Percentiles rank a stretch among this genome's conserved stretches.
Evolutionary conservation across 2,329 filamentous ascomycete species (phyloP).

Genomic region (Achaetomium macrosporum): DNA sequence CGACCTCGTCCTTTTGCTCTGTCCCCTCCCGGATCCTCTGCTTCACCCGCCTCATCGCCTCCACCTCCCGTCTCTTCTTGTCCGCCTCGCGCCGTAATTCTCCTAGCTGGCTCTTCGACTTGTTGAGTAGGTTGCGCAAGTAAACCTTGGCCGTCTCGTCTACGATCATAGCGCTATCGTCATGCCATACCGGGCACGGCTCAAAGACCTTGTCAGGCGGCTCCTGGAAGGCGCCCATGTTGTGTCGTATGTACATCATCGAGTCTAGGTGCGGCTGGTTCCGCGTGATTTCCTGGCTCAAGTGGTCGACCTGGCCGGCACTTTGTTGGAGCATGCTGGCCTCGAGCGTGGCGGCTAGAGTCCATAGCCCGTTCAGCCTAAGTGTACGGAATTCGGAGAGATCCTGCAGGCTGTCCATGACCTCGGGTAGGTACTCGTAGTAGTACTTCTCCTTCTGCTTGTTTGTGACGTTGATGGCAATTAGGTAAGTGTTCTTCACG

Average conservation of each 20-base stretch:
- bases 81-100: constrained; percentile 80
- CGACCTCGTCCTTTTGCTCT: constrained; percentile 83
- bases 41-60: constrained; percentile 66
- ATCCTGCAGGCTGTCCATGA: constrained; percentile 90
- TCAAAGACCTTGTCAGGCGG: constrained; percentile 83
- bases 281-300: constrained; percentile 74
- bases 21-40: constrained; percentile 73
- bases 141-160: constrained; percentile 87
- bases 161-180: constrained; percentile 78
- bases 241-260: constrained; percentile 97
- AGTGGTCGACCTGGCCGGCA: constrained; percentile 62
- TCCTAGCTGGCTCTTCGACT: constrained; percentile 78
- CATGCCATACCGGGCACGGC: constrained; percentile 93
- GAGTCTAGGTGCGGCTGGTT: constrained; percentile 88
- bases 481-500: constrained; percentile 95
- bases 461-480: constrained; percentile 93
- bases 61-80: constrained; percentile 79
- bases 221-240: constrained; percentile 75
- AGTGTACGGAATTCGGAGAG: constrained; percentile 82
- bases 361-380: constrained; percentile 83
- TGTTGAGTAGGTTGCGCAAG: constrained; percentile 82
- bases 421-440: constrained; percentile 89
- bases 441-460: constrained; percentile 98
- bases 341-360: constrained; percentile 72
- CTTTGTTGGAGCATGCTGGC: constrained; percentile 70